These are phyloP conservation scores for Sergeia podlipaevii DNA, from an alignment of 208 protist genomes.

Conservation along the genomic window DNA sequence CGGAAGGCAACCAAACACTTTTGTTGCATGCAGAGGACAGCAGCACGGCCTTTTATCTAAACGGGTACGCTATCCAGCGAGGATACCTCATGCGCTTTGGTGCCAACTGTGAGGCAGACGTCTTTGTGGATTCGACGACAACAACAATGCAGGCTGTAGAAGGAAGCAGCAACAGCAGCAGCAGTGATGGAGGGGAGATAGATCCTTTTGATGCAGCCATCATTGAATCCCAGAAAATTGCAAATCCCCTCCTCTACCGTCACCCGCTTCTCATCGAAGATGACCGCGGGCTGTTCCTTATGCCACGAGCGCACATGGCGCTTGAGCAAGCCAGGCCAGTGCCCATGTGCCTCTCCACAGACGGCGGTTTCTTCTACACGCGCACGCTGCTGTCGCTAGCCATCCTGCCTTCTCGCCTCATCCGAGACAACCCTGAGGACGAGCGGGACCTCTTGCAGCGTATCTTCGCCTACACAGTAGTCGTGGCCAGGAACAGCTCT, in stretches of 20 bases:
- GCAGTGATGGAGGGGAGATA: not conserved
- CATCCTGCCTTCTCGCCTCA: conserved; percentile 35
- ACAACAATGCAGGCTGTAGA: not conserved
- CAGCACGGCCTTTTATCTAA: conserved; percentile 61
- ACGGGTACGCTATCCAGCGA: conserved; percentile 69
- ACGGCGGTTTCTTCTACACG: conserved; percentile 38
- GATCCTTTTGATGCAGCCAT: conserved; percentile 4
- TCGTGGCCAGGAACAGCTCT: conserved; percentile 40
- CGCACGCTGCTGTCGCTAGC: conserved; percentile 26
- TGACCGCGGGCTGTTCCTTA: conserved; percentile 49
- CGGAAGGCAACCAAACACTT: conserved; percentile 55
- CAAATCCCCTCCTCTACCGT: conserved; percentile 49
- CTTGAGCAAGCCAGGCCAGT: conserved; percentile 16
- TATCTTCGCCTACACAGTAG: conserved; percentile 46
- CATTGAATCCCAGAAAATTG: conserved; percentile 20
- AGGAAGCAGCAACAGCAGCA: not conserved
- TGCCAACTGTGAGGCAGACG: conserved; percentile 29
- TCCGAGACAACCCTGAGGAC: conserved; percentile 27
- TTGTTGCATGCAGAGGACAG: conserved; percentile 40
- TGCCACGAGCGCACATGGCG: conserved; percentile 34
- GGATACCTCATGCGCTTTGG: conserved; percentile 63
- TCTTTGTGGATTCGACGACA: no score
- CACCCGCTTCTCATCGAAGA: conserved; percentile 54
- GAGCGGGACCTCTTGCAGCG: conserved; percentile 32
- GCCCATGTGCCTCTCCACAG: conserved; percentile 44